phyloP scores from a whole-genome alignment of 2,329 filamentous ascomycete species.

The Passalora sequoiae region DNA sequence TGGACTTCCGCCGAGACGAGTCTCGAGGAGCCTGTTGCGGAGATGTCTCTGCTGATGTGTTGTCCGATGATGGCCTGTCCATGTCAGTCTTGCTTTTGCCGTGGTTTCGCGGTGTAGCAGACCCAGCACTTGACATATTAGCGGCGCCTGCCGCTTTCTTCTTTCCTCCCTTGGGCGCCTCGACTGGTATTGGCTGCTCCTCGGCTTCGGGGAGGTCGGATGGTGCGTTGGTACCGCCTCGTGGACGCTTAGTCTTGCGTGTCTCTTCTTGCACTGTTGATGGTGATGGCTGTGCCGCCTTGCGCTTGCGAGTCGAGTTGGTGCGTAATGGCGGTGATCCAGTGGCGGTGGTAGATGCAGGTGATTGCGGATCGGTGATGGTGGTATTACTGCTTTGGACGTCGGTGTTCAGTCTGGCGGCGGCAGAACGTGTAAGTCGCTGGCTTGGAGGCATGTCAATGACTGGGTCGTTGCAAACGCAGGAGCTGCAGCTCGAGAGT shows the following conservation, averaged over 20 bases:
- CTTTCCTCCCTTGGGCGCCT: constrained; percentile 55
- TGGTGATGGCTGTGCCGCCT: constrained; percentile 55
- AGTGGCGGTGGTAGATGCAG: constrained; percentile 36
- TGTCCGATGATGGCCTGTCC: constrained; percentile 57
- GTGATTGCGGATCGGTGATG: constrained; percentile 31
- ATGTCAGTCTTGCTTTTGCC: constrained; percentile 20
- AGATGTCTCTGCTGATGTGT: constrained; percentile 56
- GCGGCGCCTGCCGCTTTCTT: constrained; percentile 37
- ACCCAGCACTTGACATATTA: constrained; percentile 72
- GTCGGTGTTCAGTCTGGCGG: constrained; percentile 80
- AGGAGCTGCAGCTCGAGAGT: constrained; percentile 6
- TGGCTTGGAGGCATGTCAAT: constrained; percentile 27
- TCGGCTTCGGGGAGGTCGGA: constrained; percentile 33
- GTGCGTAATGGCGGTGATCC: constrained; percentile 46
- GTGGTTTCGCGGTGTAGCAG: constrained; percentile 32
- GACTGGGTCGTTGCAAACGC: constrained; percentile 5
- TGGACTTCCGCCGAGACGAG: constrained; percentile 66
- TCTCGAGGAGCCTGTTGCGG: constrained; percentile 52
- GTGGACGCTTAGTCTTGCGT: constrained; percentile 55
- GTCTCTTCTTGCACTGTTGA: constrained; percentile 38
- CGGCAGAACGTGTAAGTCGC: constrained; percentile 23
- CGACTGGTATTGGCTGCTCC: constrained; percentile 37
- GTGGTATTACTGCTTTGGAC: constrained; percentile 38
- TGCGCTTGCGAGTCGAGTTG: constrained; percentile 63
- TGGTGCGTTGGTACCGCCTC: constrained; percentile 39